Conservation (phyloP, 139 green algal genomes). For the Parachlorella kessleri region DNA sequence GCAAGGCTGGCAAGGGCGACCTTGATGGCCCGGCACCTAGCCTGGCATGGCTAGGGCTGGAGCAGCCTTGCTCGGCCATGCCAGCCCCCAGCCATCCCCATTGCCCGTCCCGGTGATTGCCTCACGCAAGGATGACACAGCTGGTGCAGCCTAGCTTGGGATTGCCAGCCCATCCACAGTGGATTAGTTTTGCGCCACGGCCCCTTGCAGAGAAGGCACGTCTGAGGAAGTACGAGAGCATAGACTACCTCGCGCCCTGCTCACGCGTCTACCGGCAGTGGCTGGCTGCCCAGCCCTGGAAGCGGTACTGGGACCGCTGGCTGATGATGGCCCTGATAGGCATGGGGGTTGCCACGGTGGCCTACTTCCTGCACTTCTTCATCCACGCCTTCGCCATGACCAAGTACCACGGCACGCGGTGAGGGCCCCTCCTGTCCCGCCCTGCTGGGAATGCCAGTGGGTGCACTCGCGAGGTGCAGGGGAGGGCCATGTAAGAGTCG, state of each 20-base stretch:
- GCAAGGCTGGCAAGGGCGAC: no score
- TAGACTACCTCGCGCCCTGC: constrained; percentile 91
- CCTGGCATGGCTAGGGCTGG: no score
- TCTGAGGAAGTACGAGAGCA: constrained; percentile 74
- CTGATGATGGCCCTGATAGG: constrained; percentile 89
- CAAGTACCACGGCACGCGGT: constrained; percentile 75
- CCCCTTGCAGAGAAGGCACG: constrained; percentile 61
- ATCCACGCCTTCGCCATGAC: constrained; percentile 65
- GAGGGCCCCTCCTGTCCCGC: not conserved
- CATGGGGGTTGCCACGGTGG: constrained; percentile 69
- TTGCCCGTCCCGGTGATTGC: no score
- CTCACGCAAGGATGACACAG: no score
- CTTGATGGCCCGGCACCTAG: no score
- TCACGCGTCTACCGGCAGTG: constrained; percentile 78
- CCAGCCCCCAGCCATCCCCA: no score
- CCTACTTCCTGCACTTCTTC: constrained; percentile 70
- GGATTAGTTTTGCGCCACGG: no score
- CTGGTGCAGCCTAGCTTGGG: no score
- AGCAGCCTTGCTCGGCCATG: no score
- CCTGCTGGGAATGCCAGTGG: not conserved
- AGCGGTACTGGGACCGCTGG: constrained; percentile 80
- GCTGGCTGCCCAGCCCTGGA: constrained; percentile 62
- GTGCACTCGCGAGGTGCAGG: no score
- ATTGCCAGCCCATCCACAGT: no score
- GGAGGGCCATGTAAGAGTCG: no score